These are phyloP conservation scores for Linum lewisii DNA, from an alignment of 345 rosid species.

Conservation along the genomic window DNA sequence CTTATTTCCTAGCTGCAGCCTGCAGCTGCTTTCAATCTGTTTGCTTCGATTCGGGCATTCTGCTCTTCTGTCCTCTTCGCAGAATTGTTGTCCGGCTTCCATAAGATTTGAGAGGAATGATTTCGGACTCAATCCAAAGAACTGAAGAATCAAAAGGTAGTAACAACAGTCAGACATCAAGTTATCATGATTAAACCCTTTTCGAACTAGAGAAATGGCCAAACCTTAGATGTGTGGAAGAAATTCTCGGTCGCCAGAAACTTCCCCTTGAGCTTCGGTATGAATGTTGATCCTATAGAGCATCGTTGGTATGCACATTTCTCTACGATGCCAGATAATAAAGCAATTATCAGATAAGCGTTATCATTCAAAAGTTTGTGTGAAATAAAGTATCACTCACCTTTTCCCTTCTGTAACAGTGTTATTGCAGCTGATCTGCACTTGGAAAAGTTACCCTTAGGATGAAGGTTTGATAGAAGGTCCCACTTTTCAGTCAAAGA, in stretches of 20 bases:
- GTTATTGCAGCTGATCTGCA: constrained; percentile 66
- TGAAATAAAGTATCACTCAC: constrained; percentile 27
- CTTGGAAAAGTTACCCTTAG: constrained; percentile 76
- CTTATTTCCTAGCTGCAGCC: too few species aligned
- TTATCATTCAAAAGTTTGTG: background rate
- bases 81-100: constrained; percentile 52
- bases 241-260: constrained; percentile 85
- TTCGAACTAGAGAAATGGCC: background rate
- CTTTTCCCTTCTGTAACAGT: constrained; percentile 69
- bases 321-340: constrained; percentile 36
- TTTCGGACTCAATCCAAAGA: constrained; percentile 51
- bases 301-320: constrained; percentile 54
- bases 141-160: constrained; percentile 42
- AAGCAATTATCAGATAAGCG: background rate
- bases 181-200: background rate
- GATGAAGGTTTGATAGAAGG: constrained; percentile 31
- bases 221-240: constrained; percentile 83
- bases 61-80: constrained; percentile 85
- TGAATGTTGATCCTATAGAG: constrained; percentile 64
- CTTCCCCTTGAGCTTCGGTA: constrained; percentile 68
- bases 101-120: constrained; percentile 59
- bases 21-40: too few species aligned
- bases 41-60: too few species aligned
- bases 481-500: constrained; percentile 24
- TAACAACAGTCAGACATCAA: constrained; percentile 4